Base-by-base conservation (phyloP, 306 rosid genomes). In the Gillenia trifoliata region DNA sequence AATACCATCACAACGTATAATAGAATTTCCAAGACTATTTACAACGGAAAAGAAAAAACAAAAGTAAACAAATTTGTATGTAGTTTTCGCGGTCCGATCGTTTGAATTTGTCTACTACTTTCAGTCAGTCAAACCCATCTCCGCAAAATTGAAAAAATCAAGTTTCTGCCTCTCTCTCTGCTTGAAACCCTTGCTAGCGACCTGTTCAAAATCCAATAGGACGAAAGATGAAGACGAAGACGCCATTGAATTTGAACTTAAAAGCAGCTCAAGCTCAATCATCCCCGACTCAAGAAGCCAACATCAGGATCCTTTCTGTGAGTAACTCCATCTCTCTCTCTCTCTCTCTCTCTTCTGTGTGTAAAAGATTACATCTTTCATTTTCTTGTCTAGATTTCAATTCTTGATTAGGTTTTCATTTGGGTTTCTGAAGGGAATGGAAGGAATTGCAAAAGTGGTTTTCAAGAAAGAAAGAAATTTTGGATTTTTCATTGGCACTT, bases 171-270 rank as follows among this genome's bases (percentile, higher is more conserved):
- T 31, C 33, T 30, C 34, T 4, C 9, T 34, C 38, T 34, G n/a
- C n/a, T 36, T 52, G 43, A 19, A 82, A 56, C 41, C 80, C 75
- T 45, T 47, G 47, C 55, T 36, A 68, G 50, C 57, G 28, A 80
- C 64, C 55, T 34, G 66, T 54, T 52, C 54, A 75, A 17, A 64
- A 29, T 64, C 68, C 45, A 36, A 26, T 20, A 29, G 41, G 15
- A 19, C 17, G 22, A 68, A 15, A 20, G 64, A 93, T 92, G 99
- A 92, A 90, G 90, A 85, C 91, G 52, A 95, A 86, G 86, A 81
- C 89, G 72, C 98, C 98, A 67, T 81, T 87, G 86, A 94, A 82
- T 89, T 96, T 90, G 83, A 94, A 83, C 65, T 96, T 95, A 70
- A 90, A 90, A 90, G 85, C 98, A 3, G 97, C 89, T 83, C 97